Base-by-base conservation (phyloP, 345 rosid genomes). In the Gossypium australe region DNA sequence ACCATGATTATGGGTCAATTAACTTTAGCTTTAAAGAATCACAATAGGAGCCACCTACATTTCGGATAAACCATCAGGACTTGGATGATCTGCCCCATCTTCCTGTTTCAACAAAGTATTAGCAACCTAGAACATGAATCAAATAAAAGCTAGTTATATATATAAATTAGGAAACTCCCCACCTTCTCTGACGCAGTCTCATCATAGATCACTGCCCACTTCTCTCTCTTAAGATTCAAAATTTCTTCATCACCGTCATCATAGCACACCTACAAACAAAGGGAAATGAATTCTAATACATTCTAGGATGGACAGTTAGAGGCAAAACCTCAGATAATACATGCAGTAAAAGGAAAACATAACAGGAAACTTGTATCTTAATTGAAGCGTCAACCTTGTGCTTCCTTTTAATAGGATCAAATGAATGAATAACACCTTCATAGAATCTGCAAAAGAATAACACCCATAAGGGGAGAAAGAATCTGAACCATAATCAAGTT, bases 181-280 rank as follows among this genome's bases (percentile, higher is more conserved):
- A 90, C 98, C 89, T 84, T 81, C 56, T 87, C 78, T 27, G 85
- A 79, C 58, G 63, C 84, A 53, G 86, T 61, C 52, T 80, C 85
- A 70, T 55, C 79, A 22, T 55, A 52, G 75, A 89, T 66, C 22
- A 87, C 45, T 80, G 77, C 80, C 94, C 94, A 92, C 72, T 70
- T 92, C 79, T 96, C 79, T 78, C n/a, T 86, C 79, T 78, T 87
- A 51, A 96, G 85, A 83, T 76, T 59, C 71, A 96, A 82, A 24
- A 29, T 75, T 81, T 96, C 99, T 82, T 72, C 62, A 55, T 93
- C 99, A 8, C 98, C 98, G 68, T 93, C 99, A 60, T 68, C 70
- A 77, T 96, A 96, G 16, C 57, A 6, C 75, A 96, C 88, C 99
- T 96, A 73, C 43, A 67, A n/a, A 71, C 58, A 66, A 71, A 70